phyloP scores from a whole-genome alignment of 164 flowering plant species.

The Pachysandra terminalis region DNA sequence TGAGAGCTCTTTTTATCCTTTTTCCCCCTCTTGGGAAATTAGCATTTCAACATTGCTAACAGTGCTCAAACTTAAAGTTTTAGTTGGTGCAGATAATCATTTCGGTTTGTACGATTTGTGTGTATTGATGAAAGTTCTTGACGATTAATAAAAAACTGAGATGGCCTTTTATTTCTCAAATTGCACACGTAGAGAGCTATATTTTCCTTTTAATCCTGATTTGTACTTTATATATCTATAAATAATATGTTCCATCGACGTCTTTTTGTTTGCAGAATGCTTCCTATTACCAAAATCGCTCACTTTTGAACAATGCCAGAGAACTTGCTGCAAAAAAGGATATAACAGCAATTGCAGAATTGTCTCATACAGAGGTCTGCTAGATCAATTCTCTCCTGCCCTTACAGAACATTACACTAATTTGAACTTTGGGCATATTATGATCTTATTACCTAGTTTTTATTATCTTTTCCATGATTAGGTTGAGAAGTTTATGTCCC shows the following conservation, averaged over 20 bases:
- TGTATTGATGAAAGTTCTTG: too few relatives aligned
- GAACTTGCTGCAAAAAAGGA: conserved; percentile 77
- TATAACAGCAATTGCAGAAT: conserved; percentile 54
- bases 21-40: too few relatives aligned
- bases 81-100: too few relatives aligned
- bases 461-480: conserved; percentile 18
- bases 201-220: neutral
- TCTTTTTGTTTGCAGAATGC: conserved; percentile 55
- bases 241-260: neutral
- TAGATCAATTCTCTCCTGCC: neutral
- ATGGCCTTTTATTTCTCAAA: too few relatives aligned
- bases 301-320: conserved; percentile 51
- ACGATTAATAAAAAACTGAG: too few relatives aligned
- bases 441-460: neutral
- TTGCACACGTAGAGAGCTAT: too few relatives aligned
- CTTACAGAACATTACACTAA: neutral
- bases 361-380: conserved; percentile 59
- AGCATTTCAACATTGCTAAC: too few relatives aligned
- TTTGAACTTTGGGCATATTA: neutral
- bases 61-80: too few relatives aligned
- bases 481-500: conserved; percentile 74
- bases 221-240: neutral
- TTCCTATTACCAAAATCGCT: conserved; percentile 47
- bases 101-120: too few relatives aligned
- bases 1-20: too few relatives aligned